Percentiles rank a stretch among this genome's conserved stretches.
phyloP scores from a whole-genome alignment of 1,284 basidiomycete genomes.

The Fomes fomentarius region DNA sequence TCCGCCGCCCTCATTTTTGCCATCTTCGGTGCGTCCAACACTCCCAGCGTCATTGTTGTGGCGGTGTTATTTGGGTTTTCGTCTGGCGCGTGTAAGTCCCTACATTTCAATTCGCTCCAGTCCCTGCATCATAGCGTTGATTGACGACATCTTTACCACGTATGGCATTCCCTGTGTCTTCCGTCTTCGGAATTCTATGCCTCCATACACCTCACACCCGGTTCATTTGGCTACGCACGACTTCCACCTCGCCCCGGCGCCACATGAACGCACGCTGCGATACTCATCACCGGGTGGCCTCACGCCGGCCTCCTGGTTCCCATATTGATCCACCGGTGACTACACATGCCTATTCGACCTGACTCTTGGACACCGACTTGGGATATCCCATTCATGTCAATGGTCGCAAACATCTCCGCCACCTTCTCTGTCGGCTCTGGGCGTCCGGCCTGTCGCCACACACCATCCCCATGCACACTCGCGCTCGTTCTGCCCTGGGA shows the following conservation, averaged over 20 bases:
- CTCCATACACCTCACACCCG: too few species aligned
- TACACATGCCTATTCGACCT: too few species aligned
- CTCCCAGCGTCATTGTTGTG: conserved; percentile 43
- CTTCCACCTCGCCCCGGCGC: not conserved
- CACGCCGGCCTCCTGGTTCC: not conserved
- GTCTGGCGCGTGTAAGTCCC: conserved; percentile 49
- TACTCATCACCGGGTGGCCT: not conserved
- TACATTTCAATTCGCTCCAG: not conserved
- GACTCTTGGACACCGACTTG: not conserved
- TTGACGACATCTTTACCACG: not conserved
- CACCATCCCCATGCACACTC: too few species aligned
- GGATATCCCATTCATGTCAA: not conserved
- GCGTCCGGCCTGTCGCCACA: too few species aligned
- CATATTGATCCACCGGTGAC: not conserved
- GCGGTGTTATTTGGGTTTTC: conserved; percentile 52
- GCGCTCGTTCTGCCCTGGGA: too few species aligned
- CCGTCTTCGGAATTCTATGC: too few species aligned
- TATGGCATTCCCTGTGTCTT: too few species aligned
- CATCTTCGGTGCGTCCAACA: conserved; percentile 44
- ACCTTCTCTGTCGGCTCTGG: too few species aligned
- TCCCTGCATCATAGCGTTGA: not conserved
- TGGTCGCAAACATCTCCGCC: too few species aligned
- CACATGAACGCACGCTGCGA: not conserved
- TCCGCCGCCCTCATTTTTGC: conserved; percentile 46
- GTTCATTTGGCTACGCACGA: too few species aligned